These are phyloP conservation scores for Plenodomus tracheiphilus DNA, from an alignment of 2,329 filamentous ascomycete species.

Conservation along the genomic window DNA sequence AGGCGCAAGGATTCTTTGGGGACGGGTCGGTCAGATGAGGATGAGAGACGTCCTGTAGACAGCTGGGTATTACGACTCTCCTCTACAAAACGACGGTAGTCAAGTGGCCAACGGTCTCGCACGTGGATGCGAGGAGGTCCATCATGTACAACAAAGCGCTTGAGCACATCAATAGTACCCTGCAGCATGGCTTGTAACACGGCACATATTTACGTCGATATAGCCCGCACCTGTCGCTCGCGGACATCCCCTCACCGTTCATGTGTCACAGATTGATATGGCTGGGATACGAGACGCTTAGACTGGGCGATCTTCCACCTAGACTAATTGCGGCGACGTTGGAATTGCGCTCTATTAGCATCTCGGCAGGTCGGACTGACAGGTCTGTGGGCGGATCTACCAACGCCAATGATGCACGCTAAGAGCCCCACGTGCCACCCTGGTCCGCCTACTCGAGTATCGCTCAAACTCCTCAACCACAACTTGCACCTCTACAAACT, in stretches of 20 bases:
- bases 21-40: constrained; percentile 10
- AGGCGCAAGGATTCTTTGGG: constrained; percentile 31
- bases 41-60: constrained; percentile 5
- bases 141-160: constrained; percentile 21
- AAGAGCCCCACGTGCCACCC: constrained; percentile 26
- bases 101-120: constrained; percentile 11
- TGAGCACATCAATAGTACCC: constrained; percentile 11
- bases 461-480: constrained; percentile 5
- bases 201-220: constrained; percentile 9
- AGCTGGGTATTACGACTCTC: constrained; percentile 12
- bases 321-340: constrained; percentile 4
- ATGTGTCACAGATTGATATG: constrained; percentile 19
- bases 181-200: constrained; percentile 14
- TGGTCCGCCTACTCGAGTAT: constrained; percentile 15
- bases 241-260: constrained; percentile 11
- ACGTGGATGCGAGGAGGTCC: constrained; percentile 17
- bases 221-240: constrained; percentile 8
- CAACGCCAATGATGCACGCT: constrained; percentile 27
- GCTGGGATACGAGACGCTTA: constrained; percentile 12
- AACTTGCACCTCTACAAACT: constrained; percentile 14
- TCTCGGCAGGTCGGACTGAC: constrained; percentile 10
- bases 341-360: constrained; percentile 8
- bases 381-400: constrained; percentile 3
- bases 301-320: neutral
- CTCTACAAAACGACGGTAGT: constrained; percentile 20